phyloP scores from a whole-genome alignment of 108 stramenopile genomes.

The Skeletonema marinoi region DNA sequence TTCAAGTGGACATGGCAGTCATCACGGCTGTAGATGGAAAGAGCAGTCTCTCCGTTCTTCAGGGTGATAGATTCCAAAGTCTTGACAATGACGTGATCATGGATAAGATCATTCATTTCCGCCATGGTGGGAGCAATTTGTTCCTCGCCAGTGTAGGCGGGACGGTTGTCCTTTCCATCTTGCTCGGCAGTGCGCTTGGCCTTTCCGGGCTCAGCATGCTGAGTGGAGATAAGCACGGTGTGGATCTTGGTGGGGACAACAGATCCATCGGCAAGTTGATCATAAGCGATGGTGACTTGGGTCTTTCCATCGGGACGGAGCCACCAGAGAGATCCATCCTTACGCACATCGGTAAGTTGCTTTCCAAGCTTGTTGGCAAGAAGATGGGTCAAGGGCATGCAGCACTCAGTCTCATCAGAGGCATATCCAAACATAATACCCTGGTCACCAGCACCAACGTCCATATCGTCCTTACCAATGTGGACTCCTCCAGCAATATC shows the following conservation, averaged over 20 bases:
- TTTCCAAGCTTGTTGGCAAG: constrained; percentile 94
- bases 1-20: constrained; percentile 96
- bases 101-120: constrained; percentile 85
- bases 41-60: constrained; percentile 69
- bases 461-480: constrained; percentile 89
- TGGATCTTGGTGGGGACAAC: constrained; percentile 95
- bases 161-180: constrained; percentile 93
- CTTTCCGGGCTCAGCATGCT: constrained; percentile 92
- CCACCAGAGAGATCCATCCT: constrained; percentile 94
- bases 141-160: constrained; percentile 83
- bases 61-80: constrained; percentile 80
- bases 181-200: constrained; percentile 94
- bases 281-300: constrained; percentile 96
- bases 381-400: constrained; percentile 97
- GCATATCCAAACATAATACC: constrained; percentile 99
- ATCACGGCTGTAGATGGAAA: constrained; percentile 74
- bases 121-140: constrained; percentile 78
- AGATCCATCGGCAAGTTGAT: constrained; percentile 85
- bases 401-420: constrained; percentile 93
- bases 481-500: constrained; percentile 98
- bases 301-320: constrained; percentile 98
- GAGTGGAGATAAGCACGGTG: constrained; percentile 97
- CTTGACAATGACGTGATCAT: constrained; percentile 78
- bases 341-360: constrained; percentile 96
- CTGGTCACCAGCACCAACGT: constrained; percentile 98